phyloP scores from a whole-genome alignment of 306 rosid genomes.

The Pterocarpus macrocarpus region DNA sequence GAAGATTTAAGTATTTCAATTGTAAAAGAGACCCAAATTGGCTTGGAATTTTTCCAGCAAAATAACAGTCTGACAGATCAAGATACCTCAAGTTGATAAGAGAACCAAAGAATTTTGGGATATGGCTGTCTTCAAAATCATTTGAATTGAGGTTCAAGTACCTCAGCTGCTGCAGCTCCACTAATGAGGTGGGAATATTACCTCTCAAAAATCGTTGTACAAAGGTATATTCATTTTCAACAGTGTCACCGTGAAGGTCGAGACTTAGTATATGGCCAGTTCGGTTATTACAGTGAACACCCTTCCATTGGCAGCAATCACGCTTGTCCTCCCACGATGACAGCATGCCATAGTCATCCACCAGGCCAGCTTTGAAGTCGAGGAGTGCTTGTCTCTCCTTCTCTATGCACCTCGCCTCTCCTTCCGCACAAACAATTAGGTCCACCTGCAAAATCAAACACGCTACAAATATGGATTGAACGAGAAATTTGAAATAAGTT shows the following conservation, averaged over 20 bases:
- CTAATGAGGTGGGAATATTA: not conserved
- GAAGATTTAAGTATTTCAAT: slow-evolving; percentile 34
- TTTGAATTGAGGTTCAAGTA: not conserved
- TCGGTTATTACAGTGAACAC: slow-evolving; percentile 37
- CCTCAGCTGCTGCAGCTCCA: slow-evolving; percentile 8
- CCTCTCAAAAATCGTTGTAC: not conserved
- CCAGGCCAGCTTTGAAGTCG: slow-evolving; percentile 22
- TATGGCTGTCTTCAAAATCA: not conserved
- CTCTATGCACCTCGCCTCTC: not conserved
- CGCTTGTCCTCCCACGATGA: slow-evolving; percentile 36
- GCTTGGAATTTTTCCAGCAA: slow-evolving; percentile 9
- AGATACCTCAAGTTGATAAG: slow-evolving; percentile 4
- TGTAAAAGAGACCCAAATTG: slow-evolving; percentile 39
- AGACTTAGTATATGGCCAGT: not conserved
- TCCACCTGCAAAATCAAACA: not conserved
- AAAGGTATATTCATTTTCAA: not conserved
- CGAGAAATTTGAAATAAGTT: slow-evolving; percentile 1
- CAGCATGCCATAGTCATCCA: not conserved
- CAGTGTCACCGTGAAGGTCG: not conserved
- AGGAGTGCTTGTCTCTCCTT: slow-evolving; percentile 40
- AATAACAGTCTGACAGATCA: not conserved
- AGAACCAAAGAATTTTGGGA: not conserved
- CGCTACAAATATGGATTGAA: not conserved
- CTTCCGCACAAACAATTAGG: not conserved
- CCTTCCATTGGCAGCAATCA: slow-evolving; percentile 44